Evolutionary conservation across 2,329 filamentous ascomycete species (phyloP).

Genomic region (Pseudohalonectria lignicola): DNA sequence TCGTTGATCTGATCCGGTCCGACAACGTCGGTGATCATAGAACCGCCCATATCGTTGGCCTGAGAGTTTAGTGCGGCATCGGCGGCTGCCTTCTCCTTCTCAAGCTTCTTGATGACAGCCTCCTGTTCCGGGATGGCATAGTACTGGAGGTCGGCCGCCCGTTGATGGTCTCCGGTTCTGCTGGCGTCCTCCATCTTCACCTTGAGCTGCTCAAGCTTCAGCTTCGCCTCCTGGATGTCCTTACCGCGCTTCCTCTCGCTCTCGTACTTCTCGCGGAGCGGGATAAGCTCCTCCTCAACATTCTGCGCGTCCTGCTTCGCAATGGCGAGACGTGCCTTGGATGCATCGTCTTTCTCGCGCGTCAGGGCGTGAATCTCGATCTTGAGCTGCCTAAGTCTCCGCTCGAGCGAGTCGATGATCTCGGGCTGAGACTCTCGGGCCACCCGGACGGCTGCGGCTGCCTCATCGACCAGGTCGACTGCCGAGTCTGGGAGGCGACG

Average conservation of each 20-base stretch:
- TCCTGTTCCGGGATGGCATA: slow-evolving; percentile 94
- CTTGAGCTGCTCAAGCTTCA: slow-evolving; percentile 85
- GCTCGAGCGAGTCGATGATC: slow-evolving; percentile 87
- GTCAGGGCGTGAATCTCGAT: slow-evolving; percentile 95
- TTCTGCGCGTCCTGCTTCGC: slow-evolving; percentile 90
- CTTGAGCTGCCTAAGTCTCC: slow-evolving; percentile 78
- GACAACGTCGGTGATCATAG: slow-evolving; percentile 85
- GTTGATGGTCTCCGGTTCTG: slow-evolving; percentile 71
- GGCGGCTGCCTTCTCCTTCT: slow-evolving; percentile 66
- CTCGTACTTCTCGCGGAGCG: slow-evolving; percentile 90
- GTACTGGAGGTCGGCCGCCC: slow-evolving; percentile 90
- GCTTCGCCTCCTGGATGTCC: slow-evolving; percentile 86
- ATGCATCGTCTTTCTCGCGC: slow-evolving; percentile 90
- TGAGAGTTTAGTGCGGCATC: slow-evolving; percentile 57
- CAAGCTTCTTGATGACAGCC: slow-evolving; percentile 66
- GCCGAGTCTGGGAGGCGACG: slow-evolving; percentile 90
- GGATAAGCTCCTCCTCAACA: slow-evolving; percentile 83
- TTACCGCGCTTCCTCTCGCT: slow-evolving; percentile 84
- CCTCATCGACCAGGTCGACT: slow-evolving; percentile 93
- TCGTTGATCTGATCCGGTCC: slow-evolving; percentile 98
- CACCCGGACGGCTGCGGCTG: slow-evolving; percentile 90
- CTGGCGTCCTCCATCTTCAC: slow-evolving; percentile 92
- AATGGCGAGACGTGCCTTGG: slow-evolving; percentile 67
- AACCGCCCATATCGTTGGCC: slow-evolving; percentile 48
- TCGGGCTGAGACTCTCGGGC: slow-evolving; percentile 94